A percentile compares a stretch with the other conserved stretches of the same genome.
Evolutionary conservation across 1,139 yeast genomes (phyloP).

Genomic region (Pneumocystis carinii): DNA sequence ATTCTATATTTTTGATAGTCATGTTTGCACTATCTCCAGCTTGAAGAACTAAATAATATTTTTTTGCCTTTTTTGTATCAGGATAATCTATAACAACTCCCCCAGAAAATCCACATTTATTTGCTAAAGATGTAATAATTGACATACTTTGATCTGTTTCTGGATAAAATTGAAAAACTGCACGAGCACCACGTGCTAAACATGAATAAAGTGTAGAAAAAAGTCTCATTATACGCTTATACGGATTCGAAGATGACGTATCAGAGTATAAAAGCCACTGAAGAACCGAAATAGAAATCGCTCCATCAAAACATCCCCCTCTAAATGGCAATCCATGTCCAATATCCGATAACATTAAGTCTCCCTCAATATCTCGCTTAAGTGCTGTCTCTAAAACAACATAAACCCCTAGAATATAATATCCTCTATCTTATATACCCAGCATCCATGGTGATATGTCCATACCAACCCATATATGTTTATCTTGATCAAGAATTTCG

Average conservation of each 20-base stretch:
- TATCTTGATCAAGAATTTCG: constrained; percentile 84
- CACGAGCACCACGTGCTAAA: constrained; percentile 85
- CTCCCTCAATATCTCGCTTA: constrained; percentile 88
- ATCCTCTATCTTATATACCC: background rate
- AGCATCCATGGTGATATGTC: constrained; percentile 88
- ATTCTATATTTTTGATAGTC: background rate
- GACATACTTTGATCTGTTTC: constrained; percentile 74
- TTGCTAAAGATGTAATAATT: constrained; percentile 66
- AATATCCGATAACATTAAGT: constrained; percentile 75
- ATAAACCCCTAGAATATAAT: constrained; percentile 22
- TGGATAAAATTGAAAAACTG: constrained; percentile 94
- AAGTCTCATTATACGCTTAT: constrained; percentile 60
- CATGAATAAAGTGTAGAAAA: constrained; percentile 80
- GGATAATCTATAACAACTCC: constrained; percentile 91
- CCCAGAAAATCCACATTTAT: constrained; percentile 90
- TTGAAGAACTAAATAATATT: constrained; percentile 75
- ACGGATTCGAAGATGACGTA: constrained; percentile 69
- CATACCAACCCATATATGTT: constrained; percentile 91
- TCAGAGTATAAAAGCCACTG: constrained; percentile 99
- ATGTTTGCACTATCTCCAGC: constrained; percentile 55
- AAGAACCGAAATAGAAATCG: constrained; percentile 83
- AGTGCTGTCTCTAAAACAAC: constrained; percentile 53
- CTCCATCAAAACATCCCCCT: constrained; percentile 95
- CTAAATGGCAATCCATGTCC: constrained; percentile 91
- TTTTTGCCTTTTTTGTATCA: constrained; percentile 78